Evolutionary conservation across 192 early-diverging fungal genomes (phyloP).

Genomic region (Backusella luteola): DNA sequence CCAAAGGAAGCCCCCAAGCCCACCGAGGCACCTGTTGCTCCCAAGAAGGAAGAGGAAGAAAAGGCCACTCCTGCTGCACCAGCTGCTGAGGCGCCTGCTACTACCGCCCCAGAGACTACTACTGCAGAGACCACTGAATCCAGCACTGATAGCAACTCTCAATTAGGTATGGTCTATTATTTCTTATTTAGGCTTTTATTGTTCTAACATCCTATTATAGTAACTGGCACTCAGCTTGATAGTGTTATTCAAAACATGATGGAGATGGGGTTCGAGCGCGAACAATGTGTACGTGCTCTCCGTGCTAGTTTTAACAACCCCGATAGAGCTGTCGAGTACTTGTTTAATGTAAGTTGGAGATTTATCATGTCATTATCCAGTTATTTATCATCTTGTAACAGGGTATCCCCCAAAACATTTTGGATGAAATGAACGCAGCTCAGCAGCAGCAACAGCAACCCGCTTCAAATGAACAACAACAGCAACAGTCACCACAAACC

Average conservation of each 20-base stretch:
- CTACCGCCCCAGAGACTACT: conserved; percentile 42
- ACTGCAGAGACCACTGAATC: conserved; percentile 8
- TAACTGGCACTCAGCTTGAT: conserved; percentile 78
- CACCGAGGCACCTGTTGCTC: conserved; percentile 38
- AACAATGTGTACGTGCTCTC: conserved; percentile 86
- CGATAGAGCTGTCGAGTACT: conserved; percentile 94
- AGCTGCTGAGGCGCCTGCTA: conserved; percentile 33
- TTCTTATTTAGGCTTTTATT: neutral
- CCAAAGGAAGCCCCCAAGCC: conserved; percentile 2
- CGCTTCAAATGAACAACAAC: conserved; percentile 21
- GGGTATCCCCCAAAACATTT: conserved; percentile 78
- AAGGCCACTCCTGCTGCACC: conserved; percentile 35
- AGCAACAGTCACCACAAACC: neutral
- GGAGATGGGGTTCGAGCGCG: conserved; percentile 93
- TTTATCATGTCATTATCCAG: neutral
- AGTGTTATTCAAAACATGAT: conserved; percentile 84
- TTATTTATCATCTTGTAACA: conserved; percentile 22
- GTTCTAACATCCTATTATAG: conserved; percentile 33
- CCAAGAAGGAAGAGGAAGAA: conserved; percentile 37
- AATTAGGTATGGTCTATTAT: conserved; percentile 18
- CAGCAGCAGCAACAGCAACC: conserved; percentile 6
- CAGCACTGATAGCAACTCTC: neutral
- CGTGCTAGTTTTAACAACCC: conserved; percentile 97
- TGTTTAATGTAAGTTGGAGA: conserved; percentile 70
- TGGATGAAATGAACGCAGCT: conserved; percentile 36